These are phyloP conservation scores for Cytospora schulzeri DNA, from an alignment of 2,329 filamentous ascomycete species.

Conservation along the genomic window DNA sequence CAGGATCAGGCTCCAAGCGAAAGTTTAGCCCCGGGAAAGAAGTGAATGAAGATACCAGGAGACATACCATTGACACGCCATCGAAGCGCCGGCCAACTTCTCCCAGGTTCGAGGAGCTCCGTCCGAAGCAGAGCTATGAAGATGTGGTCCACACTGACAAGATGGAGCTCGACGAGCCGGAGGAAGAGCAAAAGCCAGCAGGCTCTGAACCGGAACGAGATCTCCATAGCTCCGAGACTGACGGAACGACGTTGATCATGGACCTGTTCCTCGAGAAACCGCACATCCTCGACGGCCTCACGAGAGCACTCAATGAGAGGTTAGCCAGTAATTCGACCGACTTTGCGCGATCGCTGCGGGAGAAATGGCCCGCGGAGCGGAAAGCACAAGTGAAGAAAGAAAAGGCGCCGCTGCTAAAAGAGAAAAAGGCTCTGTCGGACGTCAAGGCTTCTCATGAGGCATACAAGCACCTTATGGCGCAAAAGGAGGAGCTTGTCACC, in stretches of 20 bases:
- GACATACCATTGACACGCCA: neutral
- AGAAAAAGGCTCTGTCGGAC: slow-evolving; percentile 47
- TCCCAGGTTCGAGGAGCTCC: neutral
- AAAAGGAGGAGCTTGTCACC: slow-evolving; percentile 49
- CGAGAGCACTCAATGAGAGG: slow-evolving; percentile 43
- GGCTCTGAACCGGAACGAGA: slow-evolving; percentile 24
- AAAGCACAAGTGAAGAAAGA: slow-evolving; percentile 52
- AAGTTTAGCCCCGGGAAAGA: neutral
- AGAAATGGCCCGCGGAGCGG: slow-evolving; percentile 48
- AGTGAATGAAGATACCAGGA: neutral
- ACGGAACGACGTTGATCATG: slow-evolving; percentile 38
- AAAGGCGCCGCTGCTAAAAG: slow-evolving; percentile 49
- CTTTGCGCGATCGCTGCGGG: slow-evolving; percentile 50
- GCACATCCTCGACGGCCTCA: slow-evolving; percentile 39
- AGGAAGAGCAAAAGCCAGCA: slow-evolving; percentile 12
- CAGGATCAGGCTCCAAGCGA: slow-evolving; percentile 7
- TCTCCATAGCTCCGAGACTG: slow-evolving; percentile 35
- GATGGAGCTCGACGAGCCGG: slow-evolving; percentile 7
- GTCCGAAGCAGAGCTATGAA: neutral
- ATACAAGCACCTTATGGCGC: slow-evolving; percentile 45
- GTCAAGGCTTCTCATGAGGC: slow-evolving; percentile 45
- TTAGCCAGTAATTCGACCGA: slow-evolving; percentile 51
- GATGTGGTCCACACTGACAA: neutral
- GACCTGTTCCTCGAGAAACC: slow-evolving; percentile 40
- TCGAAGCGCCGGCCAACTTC: slow-evolving; percentile 3